Percentiles rank a stretch among this genome's conserved stretches.
phyloP scores from a whole-genome alignment of 331 rosid species.

The Rosa hybrid region DNA sequence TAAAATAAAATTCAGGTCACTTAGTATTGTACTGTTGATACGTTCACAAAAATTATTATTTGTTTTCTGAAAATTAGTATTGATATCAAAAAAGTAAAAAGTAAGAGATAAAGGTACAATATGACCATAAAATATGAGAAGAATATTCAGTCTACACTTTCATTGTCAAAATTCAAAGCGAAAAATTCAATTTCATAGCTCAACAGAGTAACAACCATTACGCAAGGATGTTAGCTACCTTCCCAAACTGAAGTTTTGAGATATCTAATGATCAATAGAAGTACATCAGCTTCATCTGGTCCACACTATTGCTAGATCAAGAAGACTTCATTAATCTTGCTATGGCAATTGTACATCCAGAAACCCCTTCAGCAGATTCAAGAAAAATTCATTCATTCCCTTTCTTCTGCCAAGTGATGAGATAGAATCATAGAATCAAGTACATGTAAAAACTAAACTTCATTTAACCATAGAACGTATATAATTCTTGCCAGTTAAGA shows the following conservation, averaged over 20 bases:
- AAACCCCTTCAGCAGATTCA: too few species aligned
- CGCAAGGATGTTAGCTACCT: not conserved
- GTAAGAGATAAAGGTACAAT: not conserved
- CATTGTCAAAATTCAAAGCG: not conserved
- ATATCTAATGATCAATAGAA: not conserved
- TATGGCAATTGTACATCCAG: too few species aligned
- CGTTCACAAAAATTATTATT: not conserved
- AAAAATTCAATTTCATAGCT: not conserved
- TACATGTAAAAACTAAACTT: too few species aligned
- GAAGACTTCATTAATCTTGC: too few species aligned
- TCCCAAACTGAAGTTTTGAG: not conserved
- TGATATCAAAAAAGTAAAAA: not conserved
- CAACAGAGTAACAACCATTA: not conserved
- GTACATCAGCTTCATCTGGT: too few species aligned
- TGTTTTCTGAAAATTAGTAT: not conserved
- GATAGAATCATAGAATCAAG: too few species aligned
- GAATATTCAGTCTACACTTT: not conserved
- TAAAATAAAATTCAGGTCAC: conserved; percentile 1
- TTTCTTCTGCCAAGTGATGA: too few species aligned
- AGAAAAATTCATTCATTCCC: too few species aligned
- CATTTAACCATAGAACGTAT: too few species aligned
- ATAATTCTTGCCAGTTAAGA: not conserved
- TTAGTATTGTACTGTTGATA: not conserved
- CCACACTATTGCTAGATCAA: too few species aligned
- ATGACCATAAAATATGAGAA: not conserved